A percentile compares a stretch with the other conserved stretches of the same genome.
These are phyloP conservation scores for Lepidium aucheri DNA, from an alignment of 345 rosid genomes.

Conservation along the genomic window DNA sequence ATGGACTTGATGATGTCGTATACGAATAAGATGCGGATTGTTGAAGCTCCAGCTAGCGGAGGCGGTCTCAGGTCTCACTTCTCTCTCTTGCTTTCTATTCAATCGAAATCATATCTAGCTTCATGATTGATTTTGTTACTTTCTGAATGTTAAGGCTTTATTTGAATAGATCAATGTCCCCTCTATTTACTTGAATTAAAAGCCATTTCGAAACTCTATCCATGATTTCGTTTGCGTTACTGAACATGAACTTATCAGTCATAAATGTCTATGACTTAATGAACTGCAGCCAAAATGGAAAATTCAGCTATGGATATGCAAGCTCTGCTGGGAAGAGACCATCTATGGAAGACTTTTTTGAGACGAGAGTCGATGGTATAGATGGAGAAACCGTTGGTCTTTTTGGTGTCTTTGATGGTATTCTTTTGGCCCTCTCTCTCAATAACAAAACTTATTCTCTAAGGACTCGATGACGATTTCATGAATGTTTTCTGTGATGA, in stretches of 20 bases:
- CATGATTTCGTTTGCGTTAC: background rate
- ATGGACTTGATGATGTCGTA: constrained; percentile 16
- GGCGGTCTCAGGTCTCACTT: constrained; percentile 75
- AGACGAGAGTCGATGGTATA: constrained; percentile 87
- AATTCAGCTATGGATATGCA: constrained; percentile 97
- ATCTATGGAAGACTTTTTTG: constrained; percentile 98
- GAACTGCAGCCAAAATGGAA: constrained; percentile 70
- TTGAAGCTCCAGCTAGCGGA: constrained; percentile 72
- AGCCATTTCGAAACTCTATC: background rate
- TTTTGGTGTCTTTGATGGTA: constrained; percentile 98
- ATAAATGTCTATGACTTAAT: background rate
- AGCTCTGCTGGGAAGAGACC: constrained; percentile 95
- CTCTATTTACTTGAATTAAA: background rate
- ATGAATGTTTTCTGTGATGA: background rate
- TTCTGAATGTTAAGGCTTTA: too few species aligned
- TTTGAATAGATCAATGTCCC: background rate
- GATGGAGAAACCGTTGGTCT: constrained; percentile 94
- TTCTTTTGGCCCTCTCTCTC: background rate
- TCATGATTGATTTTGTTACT: background rate
- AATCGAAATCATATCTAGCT: background rate
- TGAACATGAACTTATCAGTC: background rate
- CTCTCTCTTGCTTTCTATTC: background rate
- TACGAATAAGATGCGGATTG: constrained; percentile 24
- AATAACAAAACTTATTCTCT: background rate
- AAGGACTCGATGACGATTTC: too few species aligned